phyloP scores from a whole-genome alignment of 495 filamentous ascomycete species.

The Pyrenopolyporus hunteri region DNA sequence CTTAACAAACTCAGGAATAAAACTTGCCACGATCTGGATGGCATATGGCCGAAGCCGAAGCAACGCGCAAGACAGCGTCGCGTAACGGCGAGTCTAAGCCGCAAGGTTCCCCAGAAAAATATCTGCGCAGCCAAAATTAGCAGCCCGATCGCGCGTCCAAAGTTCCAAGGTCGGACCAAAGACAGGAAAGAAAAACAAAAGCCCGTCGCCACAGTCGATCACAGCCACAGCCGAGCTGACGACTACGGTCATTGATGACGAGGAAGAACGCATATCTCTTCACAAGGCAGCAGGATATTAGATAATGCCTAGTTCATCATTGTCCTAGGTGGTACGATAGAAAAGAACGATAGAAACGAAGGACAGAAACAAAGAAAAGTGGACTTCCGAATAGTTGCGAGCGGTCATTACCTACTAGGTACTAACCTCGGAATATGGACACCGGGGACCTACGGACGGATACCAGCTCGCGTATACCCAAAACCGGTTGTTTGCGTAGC shows the following conservation, averaged over 20 bases:
- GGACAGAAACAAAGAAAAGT: neutral
- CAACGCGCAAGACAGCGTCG: conserved; percentile 21
- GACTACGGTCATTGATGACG: conserved; percentile 15
- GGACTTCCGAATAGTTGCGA: too few species aligned
- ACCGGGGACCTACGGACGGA: too few species aligned
- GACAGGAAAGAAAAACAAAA: conserved; percentile 7
- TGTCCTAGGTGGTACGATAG: neutral
- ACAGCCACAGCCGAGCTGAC: conserved; percentile 36
- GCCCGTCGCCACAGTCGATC: conserved; percentile 20
- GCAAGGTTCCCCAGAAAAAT: conserved; percentile 17
- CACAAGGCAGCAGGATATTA: conserved; percentile 13
- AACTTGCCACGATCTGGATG: neutral
- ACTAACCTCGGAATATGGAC: too few species aligned
- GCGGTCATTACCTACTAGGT: too few species aligned
- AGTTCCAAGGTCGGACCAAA: too few species aligned
- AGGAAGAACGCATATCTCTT: neutral
- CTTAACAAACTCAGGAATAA: neutral
- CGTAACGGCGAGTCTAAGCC: conserved; percentile 11
- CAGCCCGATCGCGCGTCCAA: conserved; percentile 13
- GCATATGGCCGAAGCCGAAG: neutral
- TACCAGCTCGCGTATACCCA: conserved; percentile 6
- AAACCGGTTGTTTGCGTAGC: conserved; percentile 11
- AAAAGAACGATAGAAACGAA: too few species aligned
- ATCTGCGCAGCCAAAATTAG: conserved; percentile 28
- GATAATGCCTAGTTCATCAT: neutral